Evolutionary conservation across 805 yeast species (phyloP).

Genomic region (Yarrowia sp.): DNA sequence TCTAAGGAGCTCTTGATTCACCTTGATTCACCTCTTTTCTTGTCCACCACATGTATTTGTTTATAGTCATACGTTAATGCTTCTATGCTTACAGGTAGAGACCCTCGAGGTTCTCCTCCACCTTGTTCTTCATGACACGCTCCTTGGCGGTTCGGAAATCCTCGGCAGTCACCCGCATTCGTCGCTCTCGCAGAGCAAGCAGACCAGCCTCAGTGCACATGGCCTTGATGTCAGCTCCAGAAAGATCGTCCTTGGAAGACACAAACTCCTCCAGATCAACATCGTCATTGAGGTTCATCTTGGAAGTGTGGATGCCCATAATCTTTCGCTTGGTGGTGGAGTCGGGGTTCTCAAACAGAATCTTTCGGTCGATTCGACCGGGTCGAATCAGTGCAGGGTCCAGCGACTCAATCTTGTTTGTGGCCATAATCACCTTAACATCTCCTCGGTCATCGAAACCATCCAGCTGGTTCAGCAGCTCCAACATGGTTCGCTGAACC

Average conservation of each 20-base stretch:
- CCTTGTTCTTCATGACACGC: slow-evolving; percentile 91
- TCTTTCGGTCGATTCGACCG: slow-evolving; percentile 95
- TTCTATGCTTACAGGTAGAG: slow-evolving; percentile 56
- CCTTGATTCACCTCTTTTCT: too few relatives aligned
- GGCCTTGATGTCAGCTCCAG: slow-evolving; percentile 97
- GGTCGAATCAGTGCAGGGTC: slow-evolving; percentile 97
- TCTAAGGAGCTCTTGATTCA: too few relatives aligned
- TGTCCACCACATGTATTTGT: not conserved
- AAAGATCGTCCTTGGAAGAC: slow-evolving; percentile 84
- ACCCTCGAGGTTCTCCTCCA: slow-evolving; percentile 94
- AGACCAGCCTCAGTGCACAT: slow-evolving; percentile 97
- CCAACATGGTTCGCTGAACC: slow-evolving; percentile 97
- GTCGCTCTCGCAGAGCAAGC: slow-evolving; percentile 90
- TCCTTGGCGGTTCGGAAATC: slow-evolving; percentile 94
- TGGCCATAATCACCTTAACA: slow-evolving; percentile 97
- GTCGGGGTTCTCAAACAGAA: slow-evolving; percentile 93
- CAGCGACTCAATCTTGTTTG: slow-evolving; percentile 87
- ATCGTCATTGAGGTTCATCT: slow-evolving; percentile 85
- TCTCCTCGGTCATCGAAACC: slow-evolving; percentile 98
- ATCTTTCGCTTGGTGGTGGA: slow-evolving; percentile 90
- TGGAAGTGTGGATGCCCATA: slow-evolving; percentile 84
- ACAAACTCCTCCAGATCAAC: slow-evolving; percentile 87
- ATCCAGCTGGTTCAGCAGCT: slow-evolving; percentile 88
- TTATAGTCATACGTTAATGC: slow-evolving; percentile 8
- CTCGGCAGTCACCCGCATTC: slow-evolving; percentile 94